Percentiles rank a stretch among this genome's conserved stretches.
Conservation (phyloP, 768 basidiomycete genomes). For the Saitozyma sp. region DNA sequence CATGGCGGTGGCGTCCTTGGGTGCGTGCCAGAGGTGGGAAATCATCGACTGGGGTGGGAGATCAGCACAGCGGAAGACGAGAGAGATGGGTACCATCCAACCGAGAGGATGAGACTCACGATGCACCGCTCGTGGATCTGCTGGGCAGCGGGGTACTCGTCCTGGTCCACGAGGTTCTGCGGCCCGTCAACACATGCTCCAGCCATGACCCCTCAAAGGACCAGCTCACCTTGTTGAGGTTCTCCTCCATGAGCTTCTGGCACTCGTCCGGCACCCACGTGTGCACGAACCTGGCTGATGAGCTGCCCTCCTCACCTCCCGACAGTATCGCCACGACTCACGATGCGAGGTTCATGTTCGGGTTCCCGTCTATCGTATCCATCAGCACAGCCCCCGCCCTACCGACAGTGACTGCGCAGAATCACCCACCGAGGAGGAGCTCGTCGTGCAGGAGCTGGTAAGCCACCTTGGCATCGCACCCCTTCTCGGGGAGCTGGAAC, state of each 20-base stretch:
- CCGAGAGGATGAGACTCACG: constrained; percentile 23
- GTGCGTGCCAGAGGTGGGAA: constrained; percentile 69
- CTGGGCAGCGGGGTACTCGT: constrained; percentile 62
- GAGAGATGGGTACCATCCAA: neutral
- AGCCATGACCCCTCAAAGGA: neutral
- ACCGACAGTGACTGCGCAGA: neutral
- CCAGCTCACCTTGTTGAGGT: constrained; percentile 58
- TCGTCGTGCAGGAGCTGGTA: constrained; percentile 60
- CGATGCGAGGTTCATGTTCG: constrained; percentile 65
- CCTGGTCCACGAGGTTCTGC: constrained; percentile 67
- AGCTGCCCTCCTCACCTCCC: constrained; percentile 2
- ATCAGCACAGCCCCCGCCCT: neutral
- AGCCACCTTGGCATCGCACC: constrained; percentile 38
- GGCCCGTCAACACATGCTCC: neutral
- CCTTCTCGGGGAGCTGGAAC: constrained; percentile 40
- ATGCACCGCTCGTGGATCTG: constrained; percentile 49
- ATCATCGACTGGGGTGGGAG: constrained; percentile 57
- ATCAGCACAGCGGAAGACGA: neutral
- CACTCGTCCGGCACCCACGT: constrained; percentile 58
- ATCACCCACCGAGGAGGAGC: constrained; percentile 54
- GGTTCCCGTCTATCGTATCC: constrained; percentile 56
- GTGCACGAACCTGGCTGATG: constrained; percentile 58
- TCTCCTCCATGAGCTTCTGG: constrained; percentile 63
- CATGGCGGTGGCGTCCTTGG: constrained; percentile 59
- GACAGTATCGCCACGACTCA: constrained; percentile 13